Percentiles rank a stretch among this genome's conserved stretches.
phyloP scores from a whole-genome alignment of 129 eudicot species.

The Pulicaria dysenterica region DNA sequence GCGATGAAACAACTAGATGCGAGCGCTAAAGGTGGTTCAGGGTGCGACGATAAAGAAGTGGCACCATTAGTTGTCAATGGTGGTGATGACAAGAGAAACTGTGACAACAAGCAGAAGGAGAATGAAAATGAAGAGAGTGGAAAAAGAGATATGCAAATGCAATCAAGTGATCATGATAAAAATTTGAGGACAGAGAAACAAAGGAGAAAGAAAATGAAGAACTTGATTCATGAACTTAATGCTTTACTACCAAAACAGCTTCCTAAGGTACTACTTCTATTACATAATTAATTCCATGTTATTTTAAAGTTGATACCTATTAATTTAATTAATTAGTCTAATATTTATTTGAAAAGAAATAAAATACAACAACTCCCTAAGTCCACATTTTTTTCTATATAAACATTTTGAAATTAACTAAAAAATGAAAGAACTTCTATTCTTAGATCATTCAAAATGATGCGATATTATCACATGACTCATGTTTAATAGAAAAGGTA shows the following conservation, averaged over 20 bases:
- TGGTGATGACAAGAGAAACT: not conserved
- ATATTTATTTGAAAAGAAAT: too few species aligned
- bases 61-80: not conserved
- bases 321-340: too few species aligned
- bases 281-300: too few species aligned
- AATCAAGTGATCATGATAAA: slow-evolving; percentile 48
- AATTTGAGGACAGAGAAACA: slow-evolving; percentile 70
- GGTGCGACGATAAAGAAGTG: not conserved
- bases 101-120: too few species aligned
- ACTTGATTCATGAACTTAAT: slow-evolving; percentile 64
- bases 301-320: too few species aligned
- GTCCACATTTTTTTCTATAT: too few species aligned
- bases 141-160: slow-evolving; percentile 1
- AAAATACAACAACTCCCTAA: too few species aligned
- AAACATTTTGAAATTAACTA: too few species aligned
- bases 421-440: too few species aligned
- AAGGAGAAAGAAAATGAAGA: slow-evolving; percentile 80
- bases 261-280: slow-evolving; percentile 50
- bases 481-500: too few species aligned
- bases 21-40: not conserved
- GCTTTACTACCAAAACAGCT: slow-evolving; percentile 73
- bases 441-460: too few species aligned
- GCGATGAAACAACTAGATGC: not conserved
- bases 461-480: too few species aligned
- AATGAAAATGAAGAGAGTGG: not conserved